Evolutionary conservation across 169 alveolate species (phyloP), one percentile per base, ranked within the genome.

Genomic region (Blepharisma undulans): DNA sequence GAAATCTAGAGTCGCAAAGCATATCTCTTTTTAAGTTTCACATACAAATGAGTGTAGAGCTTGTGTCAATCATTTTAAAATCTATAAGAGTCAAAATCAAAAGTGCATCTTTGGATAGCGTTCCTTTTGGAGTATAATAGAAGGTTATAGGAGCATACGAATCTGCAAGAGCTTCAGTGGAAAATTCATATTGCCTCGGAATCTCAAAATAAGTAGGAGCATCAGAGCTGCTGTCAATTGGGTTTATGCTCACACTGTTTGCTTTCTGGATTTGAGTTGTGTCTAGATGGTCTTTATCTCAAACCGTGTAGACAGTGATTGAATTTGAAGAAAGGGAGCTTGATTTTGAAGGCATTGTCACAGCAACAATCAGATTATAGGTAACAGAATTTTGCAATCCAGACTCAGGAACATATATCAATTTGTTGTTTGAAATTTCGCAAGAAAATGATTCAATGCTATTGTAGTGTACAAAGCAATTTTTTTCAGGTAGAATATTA

Each of bases 141-240:
- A 86, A 19, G n/a, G 10, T 25, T 29, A 86, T 3, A 71, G 91
- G 91, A 3, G 91, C 91, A 72, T 14, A 86, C 1, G 61, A 1
- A 2, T 29, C 71, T 25, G 16, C 85, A 25, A 10, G 60, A 21
- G 84, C 91, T 61, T 21, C 29, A 27, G 27, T 48, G 10, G 91
- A 27, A n/a, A 25, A 61, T 18, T 71, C 22, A 25, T 66, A 29
- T 22, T 86, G 84, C 71, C 91, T 86, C 8, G 91, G 91, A 27
- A 86, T 32, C 10, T 72, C 72, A 36, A 61, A 86, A 72, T 29
- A 86, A 72, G 72, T 61, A 22, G 91, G 80, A 32, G 91, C 72
- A 6, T 25, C 27, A 22, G 18, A 0, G 27, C 22, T 25, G n/a
- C n/a, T 30, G 0, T 48, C 66, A 48, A 48, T 18, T 48, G 66